A percentile compares a stretch with the other conserved stretches of the same genome.
Evolutionary conservation across 2,329 filamentous ascomycete species (phyloP).

Genomic region (Incumbomyces lentus): DNA sequence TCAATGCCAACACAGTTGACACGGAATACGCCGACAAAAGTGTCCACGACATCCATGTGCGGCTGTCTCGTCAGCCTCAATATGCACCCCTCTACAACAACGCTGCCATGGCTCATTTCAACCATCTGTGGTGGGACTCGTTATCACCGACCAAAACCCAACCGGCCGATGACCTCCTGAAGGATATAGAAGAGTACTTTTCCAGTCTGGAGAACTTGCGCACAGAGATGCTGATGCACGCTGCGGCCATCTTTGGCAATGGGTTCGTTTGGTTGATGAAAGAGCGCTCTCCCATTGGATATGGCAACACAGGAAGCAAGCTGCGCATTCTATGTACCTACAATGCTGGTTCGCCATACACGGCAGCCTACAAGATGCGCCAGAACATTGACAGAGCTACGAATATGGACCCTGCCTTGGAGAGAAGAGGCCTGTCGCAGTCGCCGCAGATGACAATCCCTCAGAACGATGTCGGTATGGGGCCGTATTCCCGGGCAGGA

Average conservation of each 20-base stretch:
- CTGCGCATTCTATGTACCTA: conserved; percentile 75
- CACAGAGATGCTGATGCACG: conserved; percentile 68
- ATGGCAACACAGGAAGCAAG: conserved; percentile 23
- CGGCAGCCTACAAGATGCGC: conserved; percentile 70
- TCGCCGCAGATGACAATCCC: conserved; percentile 7
- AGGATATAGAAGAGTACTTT: conserved; percentile 59
- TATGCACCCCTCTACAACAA: conserved; percentile 83
- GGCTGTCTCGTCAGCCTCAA: conserved; percentile 67
- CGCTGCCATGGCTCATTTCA: conserved; percentile 94
- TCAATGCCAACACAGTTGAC: conserved; percentile 68
- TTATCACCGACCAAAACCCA: conserved; percentile 20
- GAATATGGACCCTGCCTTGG: conserved; percentile 13
- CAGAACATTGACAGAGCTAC: conserved; percentile 41
- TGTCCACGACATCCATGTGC: conserved; percentile 59
- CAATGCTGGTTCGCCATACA: conserved; percentile 79
- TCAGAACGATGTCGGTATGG: conserved; percentile 19
- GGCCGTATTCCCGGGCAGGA: conserved; percentile 14
- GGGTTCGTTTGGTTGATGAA: conserved; percentile 94
- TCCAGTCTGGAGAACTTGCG: conserved; percentile 73
- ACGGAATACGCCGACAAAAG: conserved; percentile 30
- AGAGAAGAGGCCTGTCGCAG: conserved; percentile 3
- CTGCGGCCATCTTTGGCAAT: conserved; percentile 86
- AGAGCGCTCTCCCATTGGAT: conserved; percentile 28
- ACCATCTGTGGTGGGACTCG: conserved; percentile 46
- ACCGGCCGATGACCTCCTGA: conserved; percentile 8